Base-by-base conservation (phyloP, 306 rosid genomes). In the Quercus berberidifolia region DNA sequence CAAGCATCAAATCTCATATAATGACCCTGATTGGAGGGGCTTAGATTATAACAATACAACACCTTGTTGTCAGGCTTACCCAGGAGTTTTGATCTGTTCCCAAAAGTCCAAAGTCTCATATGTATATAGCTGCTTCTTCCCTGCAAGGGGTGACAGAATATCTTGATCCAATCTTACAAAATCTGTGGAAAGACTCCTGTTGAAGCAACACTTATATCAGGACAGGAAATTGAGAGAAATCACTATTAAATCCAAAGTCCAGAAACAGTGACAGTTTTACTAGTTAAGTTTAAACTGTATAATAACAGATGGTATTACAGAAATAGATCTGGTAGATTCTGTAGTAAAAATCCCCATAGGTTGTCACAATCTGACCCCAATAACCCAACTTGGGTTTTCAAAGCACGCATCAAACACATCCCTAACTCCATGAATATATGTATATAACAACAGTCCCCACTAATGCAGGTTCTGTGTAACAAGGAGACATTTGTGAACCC, bases 41-140 rank as follows among this genome's bases (percentile, higher is more conserved):
- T 71, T 51, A 76, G 74, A 55, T 74, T 43, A 30, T 33, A 41
- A 69, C 15, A 83, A 83, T 31, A 35, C 4, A 74, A 55, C 43
- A 76, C 63, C 54, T 10, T 0, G 28, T n/a, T 78, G 65, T 14
- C 5, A 71, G 67, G 78, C 85, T 81, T 82, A 92, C 98, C 93
- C 99, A 8, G 99, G 97, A 85, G 97, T 95, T 85, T 95, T 95
- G 76, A 95, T 95, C 80, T 95, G 99, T 86, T 95, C 99, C 99
- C 97, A 95, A 81, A 90, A 93, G 83, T 93, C 97, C 87, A 8
- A 77, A 64, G 93, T 90, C 87, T 95, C 98, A 69, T 95, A 88
- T 18, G 97, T 90, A 67, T 89, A 93, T 33, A 95, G 87, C 82
- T 93, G 93, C 71, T 93, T 90, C 92, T 95, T 95, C 78, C 99